phyloP scores from a whole-genome alignment of 2,329 filamentous ascomycete species.

The Diaporthe humulicola region DNA sequence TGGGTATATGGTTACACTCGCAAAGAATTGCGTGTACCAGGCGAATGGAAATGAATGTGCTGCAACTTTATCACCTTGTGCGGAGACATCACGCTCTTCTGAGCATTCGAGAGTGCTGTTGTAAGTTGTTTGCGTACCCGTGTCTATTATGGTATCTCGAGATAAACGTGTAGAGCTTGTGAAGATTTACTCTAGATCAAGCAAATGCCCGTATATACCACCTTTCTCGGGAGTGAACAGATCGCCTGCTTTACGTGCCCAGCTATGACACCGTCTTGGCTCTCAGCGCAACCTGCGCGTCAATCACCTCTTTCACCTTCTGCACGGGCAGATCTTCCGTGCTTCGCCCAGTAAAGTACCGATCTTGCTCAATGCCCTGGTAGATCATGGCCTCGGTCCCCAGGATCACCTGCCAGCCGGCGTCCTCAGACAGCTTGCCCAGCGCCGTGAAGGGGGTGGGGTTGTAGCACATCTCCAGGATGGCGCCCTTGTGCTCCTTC shows the following conservation, averaged over 20 bases:
- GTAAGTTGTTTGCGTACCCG: not conserved
- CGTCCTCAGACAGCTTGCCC: conserved; percentile 69
- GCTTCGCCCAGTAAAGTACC: conserved; percentile 74
- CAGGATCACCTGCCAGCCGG: conserved; percentile 80
- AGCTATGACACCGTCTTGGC: conserved; percentile 42
- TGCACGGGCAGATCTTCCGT: conserved; percentile 71
- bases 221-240: not conserved
- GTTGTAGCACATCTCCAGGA: conserved; percentile 89
- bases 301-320: conserved; percentile 68
- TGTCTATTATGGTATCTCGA: conserved; percentile 14
- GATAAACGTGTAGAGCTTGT: not conserved
- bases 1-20: not conserved
- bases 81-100: not conserved
- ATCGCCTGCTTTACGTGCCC: not conserved
- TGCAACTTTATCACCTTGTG: no score
- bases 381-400: conserved; percentile 84
- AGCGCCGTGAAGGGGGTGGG: conserved; percentile 78
- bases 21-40: not conserved
- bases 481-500: conserved; percentile 71
- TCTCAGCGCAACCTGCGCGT: conserved; percentile 43
- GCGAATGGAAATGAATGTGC: no score
- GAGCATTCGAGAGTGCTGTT: not conserved
- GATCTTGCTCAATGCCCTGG: conserved; percentile 79
- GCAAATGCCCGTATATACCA: not conserved
- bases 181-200: not conserved